A percentile compares a stretch with the other conserved stretches of the same genome.
Evolutionary conservation across 2,329 filamentous ascomycete genomes (phyloP).

Genomic region (Pyricularia pennisetigena): DNA sequence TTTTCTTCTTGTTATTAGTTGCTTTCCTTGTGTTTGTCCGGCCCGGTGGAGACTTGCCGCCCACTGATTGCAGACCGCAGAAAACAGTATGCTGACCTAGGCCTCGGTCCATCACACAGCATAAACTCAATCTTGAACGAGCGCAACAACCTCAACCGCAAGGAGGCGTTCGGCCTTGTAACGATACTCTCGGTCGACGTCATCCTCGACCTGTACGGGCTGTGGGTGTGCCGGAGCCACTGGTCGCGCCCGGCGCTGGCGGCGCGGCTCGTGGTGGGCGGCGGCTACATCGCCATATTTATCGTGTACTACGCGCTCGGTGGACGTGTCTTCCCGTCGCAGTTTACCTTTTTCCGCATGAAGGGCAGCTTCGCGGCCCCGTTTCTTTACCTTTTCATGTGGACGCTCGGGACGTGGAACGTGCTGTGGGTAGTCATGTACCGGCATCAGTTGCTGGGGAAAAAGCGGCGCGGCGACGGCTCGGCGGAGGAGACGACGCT

Average conservation of each 20-base stretch:
- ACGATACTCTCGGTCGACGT: constrained; percentile 21
- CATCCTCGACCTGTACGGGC: constrained; percentile 24
- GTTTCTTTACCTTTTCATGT: constrained; percentile 25
- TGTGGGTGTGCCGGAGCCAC: constrained; percentile 19
- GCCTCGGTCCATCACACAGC: constrained; percentile 10
- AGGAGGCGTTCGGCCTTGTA: constrained; percentile 13
- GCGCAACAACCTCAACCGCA: background rate
- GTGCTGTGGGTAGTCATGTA: constrained; percentile 7
- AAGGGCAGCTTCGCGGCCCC: constrained; percentile 16
- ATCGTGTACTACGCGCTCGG: constrained; percentile 21
- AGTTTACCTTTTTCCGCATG: constrained; percentile 27
- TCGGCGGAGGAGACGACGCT: background rate
- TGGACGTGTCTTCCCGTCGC: constrained; percentile 24
- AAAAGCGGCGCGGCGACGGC: background rate
- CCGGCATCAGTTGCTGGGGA: background rate
- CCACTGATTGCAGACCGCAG: too few species aligned
- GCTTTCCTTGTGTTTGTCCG: background rate
- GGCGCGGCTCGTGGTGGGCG: constrained; percentile 19
- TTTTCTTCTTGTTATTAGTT: background rate
- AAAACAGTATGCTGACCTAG: background rate
- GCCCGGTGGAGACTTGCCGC: too few species aligned
- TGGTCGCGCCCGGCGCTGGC: constrained; percentile 22
- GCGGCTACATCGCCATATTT: constrained; percentile 24
- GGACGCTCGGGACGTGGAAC: constrained; percentile 17
- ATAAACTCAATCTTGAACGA: constrained; percentile 15